These are phyloP conservation scores for Tulasnella sp. DNA, from an alignment of 768 basidiomycete species.

Conservation along the genomic window DNA sequence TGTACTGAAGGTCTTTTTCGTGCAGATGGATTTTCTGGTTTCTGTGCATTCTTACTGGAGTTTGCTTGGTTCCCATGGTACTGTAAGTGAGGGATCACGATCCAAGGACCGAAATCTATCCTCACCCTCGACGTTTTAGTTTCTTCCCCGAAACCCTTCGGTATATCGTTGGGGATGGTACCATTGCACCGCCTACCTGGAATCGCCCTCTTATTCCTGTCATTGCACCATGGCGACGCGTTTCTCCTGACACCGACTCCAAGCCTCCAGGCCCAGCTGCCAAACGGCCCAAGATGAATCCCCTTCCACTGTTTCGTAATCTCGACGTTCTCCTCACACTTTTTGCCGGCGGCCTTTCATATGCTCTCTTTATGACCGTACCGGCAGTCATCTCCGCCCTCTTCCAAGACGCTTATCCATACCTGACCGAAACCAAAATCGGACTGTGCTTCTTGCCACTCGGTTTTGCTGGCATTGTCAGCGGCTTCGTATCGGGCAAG, in stretches of 20 bases:
- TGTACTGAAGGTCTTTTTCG: not conserved
- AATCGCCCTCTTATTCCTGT: constrained; percentile 33
- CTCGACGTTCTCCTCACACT: constrained; percentile 24
- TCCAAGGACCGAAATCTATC: not conserved
- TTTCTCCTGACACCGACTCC: not conserved
- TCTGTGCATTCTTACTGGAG: constrained; percentile 42
- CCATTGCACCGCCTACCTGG: constrained; percentile 22
- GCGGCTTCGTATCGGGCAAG: constrained; percentile 29
- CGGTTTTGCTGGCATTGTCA: constrained; percentile 30
- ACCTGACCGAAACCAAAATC: constrained; percentile 31
- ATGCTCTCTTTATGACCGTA: constrained; percentile 24
- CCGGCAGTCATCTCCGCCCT: constrained; percentile 27
- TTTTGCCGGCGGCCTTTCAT: not conserved
- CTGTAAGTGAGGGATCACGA: constrained; percentile 23
- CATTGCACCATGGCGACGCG: constrained; percentile 21
- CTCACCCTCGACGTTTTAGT: not conserved
- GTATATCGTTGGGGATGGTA: constrained; percentile 26
- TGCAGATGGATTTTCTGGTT: constrained; percentile 58
- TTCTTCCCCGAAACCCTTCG: constrained; percentile 34
- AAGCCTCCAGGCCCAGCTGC: not conserved
- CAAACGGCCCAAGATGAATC: not conserved
- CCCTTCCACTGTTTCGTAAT: constrained; percentile 24
- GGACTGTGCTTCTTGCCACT: constrained; percentile 35
- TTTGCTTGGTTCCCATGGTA: constrained; percentile 43
- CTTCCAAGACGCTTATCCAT: constrained; percentile 30